Conservation (phyloP, 2,329 filamentous ascomycete genomes). For the Kalmusia sp. region DNA sequence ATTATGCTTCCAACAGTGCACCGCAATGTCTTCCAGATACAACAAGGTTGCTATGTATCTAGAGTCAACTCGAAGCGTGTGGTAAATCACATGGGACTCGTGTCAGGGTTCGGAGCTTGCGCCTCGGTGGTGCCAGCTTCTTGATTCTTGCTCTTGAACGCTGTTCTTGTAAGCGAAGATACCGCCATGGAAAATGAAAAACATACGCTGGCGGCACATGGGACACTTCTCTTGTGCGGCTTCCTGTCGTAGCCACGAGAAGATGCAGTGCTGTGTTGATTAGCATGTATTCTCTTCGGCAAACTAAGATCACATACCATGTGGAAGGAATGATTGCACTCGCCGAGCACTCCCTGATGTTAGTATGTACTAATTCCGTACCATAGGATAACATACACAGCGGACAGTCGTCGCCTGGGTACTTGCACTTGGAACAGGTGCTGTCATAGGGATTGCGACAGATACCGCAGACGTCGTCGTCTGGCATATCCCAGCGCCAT, state of each 20-base stretch:
- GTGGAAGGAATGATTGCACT: constrained; percentile 97
- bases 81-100: constrained; percentile 22
- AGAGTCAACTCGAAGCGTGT: neutral
- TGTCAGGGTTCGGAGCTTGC: constrained; percentile 22
- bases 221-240: constrained; percentile 92
- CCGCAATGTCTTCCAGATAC: neutral
- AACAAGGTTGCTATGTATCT: neutral
- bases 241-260: constrained; percentile 95
- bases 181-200: neutral
- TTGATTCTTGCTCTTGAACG: constrained; percentile 49
- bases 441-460: constrained; percentile 98
- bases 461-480: constrained; percentile 98
- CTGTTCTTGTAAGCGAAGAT: constrained; percentile 29
- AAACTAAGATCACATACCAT: constrained; percentile 66
- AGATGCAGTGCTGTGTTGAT: constrained; percentile 80
- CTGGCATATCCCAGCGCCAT: constrained; percentile 97
- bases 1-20: constrained; percentile 2
- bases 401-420: constrained; percentile 93
- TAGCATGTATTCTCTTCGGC: neutral
- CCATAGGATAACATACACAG: constrained; percentile 68
- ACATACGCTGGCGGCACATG: constrained; percentile 93
- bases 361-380: constrained; percentile 10
- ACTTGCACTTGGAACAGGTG: constrained; percentile 97
- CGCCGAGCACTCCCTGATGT: constrained; percentile 76
- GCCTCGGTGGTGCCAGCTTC: constrained; percentile 30